Evolutionary conservation across 2,329 filamentous ascomycete genomes (phyloP).

Genomic region (Neopestalotiopsis sp.): DNA sequence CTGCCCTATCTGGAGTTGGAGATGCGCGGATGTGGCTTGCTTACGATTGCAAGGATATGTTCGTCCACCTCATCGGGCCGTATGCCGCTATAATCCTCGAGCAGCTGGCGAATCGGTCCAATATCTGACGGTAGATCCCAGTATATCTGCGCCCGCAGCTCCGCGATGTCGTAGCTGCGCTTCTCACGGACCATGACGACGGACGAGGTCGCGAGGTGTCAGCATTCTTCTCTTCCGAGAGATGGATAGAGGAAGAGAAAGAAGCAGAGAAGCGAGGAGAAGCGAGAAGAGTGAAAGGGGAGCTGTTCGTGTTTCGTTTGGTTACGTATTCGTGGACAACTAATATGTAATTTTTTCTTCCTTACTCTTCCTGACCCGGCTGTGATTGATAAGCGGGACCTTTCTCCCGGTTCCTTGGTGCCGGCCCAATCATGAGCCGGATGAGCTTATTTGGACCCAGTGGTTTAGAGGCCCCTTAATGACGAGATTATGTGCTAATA

Average conservation of each 20-base stretch:
- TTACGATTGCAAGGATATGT: constrained; percentile 34
- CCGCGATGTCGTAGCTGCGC: constrained; percentile 11
- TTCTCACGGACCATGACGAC: constrained; percentile 8
- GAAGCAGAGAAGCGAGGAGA: no score
- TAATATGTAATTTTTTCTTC: constrained; percentile 9
- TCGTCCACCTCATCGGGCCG: constrained; percentile 30
- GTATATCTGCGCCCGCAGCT: constrained; percentile 18
- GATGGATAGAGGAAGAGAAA: not conserved
- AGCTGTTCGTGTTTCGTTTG: not conserved
- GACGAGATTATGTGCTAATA: not conserved
- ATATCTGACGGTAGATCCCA: constrained; percentile 32
- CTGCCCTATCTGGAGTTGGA: not conserved
- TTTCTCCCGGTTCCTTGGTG: not conserved
- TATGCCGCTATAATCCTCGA: constrained; percentile 36
- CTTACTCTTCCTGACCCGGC: not conserved
- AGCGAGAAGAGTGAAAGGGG: not conserved
- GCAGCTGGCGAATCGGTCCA: constrained; percentile 28
- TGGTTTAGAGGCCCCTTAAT: not conserved
- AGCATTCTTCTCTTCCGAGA: not conserved
- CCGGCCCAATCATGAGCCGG: constrained; percentile 1
- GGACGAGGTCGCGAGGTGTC: not conserved
- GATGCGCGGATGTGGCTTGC: not conserved
- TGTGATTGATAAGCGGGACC: constrained; percentile 10
- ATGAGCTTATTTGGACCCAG: constrained; percentile 1
- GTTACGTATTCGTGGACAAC: not conserved